Percentiles rank a stretch among this genome's conserved stretches.
Conservation (phyloP, 2,329 filamentous ascomycete species). For the Fusarium camptoceras region DNA sequence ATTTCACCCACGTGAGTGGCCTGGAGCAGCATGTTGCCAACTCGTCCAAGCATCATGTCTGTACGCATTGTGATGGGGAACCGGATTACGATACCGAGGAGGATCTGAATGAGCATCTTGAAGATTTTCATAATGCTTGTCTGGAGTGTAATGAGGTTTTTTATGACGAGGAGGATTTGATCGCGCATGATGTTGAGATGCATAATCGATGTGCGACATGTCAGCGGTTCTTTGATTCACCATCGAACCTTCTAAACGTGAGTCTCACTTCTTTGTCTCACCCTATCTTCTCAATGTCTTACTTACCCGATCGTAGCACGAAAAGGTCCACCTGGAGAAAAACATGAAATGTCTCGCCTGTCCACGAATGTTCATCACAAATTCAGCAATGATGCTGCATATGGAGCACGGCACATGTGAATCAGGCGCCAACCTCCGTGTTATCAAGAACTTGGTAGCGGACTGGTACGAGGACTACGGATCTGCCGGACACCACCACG, state of each 20-base stretch:
- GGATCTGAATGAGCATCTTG: neutral
- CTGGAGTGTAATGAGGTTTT: neutral
- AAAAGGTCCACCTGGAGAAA: slow-evolving; percentile 20
- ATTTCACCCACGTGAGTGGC: neutral
- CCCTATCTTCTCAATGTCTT: neutral
- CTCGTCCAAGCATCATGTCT: slow-evolving; percentile 7
- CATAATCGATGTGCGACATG: slow-evolving; percentile 38
- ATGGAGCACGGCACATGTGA: slow-evolving; percentile 39
- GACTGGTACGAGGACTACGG: slow-evolving; percentile 30
- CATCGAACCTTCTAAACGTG: slow-evolving; percentile 30
- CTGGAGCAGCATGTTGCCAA: slow-evolving; percentile 8
- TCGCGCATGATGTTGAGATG: slow-evolving; percentile 11
- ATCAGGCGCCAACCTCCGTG: slow-evolving; percentile 9
- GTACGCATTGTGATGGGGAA: neutral
- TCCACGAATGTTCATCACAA: slow-evolving; percentile 15
- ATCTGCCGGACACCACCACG: slow-evolving; percentile 4
- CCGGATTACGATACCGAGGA: neutral
- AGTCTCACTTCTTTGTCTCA: neutral
- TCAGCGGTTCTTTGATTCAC: neutral
- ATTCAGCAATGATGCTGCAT: slow-evolving; percentile 45
- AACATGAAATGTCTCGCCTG: slow-evolving; percentile 36
- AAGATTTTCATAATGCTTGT: neutral
- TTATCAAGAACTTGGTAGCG: slow-evolving; percentile 16
- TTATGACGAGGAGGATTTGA: neutral
- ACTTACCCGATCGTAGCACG: slow-evolving; percentile 16